Evolutionary conservation across 2,329 filamentous ascomycete species (phyloP), one percentile per base, ranked within the genome.

Genomic region (Rasamsonia emersonii): DNA sequence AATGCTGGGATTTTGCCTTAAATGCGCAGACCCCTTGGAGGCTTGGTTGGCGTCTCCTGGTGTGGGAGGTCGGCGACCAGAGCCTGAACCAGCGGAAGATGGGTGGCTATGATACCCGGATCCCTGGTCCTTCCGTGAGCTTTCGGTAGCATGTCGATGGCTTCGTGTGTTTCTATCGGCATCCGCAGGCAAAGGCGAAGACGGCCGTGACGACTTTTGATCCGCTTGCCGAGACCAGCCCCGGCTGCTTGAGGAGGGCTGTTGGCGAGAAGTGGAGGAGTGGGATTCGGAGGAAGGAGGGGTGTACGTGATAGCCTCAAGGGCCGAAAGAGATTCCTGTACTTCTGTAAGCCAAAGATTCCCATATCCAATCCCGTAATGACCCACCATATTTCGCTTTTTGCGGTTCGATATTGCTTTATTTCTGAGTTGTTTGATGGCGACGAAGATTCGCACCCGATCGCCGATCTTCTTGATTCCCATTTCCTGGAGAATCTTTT

Each of bases 381-480:
- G 3, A 61, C 71, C 62, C 68, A 93, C 88, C 67, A 89, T 75
- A 65, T 93, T 86, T 39, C 85, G 77, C 65, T 86, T 86, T 61
- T 82, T 85, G 47, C 80, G 77, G 49, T 82, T 84, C 37, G 80
- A 75, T 45, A 82, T 81, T 4, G 81, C 75, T 57, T 78, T 84
- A 35, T 79, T 86, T 43, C 84, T 71, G 35, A 91, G 67, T 57
- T 86, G 83, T 64, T 89, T 89, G 53, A 89, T 86, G 44, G 80
- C 79, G 40, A 88, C 71, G 50, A 86, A 88, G 39, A 98, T 80
- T 41, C 89, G 83, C 20, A 98, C 89, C 33, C 91, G 79, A 59
- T 98, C 91, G 42, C 91, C 91, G 43, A 98, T 84, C 62, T 96
- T 98, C 47, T 94, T 93, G 47, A 98, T 89, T 25, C 91, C 91